Conservation (phyloP, 75 land plant genomes). For the Selaginella moellendorffii region DNA sequence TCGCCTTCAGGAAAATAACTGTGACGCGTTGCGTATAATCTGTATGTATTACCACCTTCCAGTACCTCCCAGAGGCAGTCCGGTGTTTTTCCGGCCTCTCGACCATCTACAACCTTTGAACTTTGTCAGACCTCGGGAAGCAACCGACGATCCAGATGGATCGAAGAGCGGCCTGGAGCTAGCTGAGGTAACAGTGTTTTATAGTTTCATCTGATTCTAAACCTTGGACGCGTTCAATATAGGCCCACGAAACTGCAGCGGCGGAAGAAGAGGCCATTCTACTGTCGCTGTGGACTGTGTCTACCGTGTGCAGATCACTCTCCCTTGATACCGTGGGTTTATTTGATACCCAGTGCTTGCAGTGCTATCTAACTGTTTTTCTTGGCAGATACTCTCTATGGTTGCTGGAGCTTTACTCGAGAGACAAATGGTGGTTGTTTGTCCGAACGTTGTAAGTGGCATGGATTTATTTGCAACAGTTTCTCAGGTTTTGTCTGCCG, state of each 20-base stretch:
- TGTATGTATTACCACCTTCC: conserved; percentile 54
- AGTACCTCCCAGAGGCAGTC: conserved; percentile 44
- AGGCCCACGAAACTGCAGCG: conserved; percentile 51
- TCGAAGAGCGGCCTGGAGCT: conserved; percentile 37
- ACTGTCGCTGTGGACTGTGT: conserved; percentile 70
- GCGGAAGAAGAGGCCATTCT: conserved; percentile 82
- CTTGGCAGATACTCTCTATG: conserved; percentile 56
- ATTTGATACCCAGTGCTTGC: not conserved
- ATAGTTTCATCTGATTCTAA: not conserved
- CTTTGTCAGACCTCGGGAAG: conserved; percentile 37
- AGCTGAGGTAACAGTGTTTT: conserved; percentile 38
- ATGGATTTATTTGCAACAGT: not conserved
- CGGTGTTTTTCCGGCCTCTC: conserved; percentile 42
- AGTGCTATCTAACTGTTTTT: not conserved
- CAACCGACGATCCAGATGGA: conserved; percentile 25
- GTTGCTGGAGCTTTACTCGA: conserved; percentile 67
- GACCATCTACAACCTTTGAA: conserved; percentile 50
- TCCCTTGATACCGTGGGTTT: conserved; percentile 75
- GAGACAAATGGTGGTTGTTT: conserved; percentile 85
- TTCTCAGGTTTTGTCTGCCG: not conserved
- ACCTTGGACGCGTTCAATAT: too few relatives aligned
- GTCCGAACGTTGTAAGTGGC: conserved; percentile 70
- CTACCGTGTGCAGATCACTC: conserved; percentile 74
- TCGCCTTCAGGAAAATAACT: conserved; percentile 33
- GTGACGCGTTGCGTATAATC: conserved; percentile 57